Conservation (phyloP, 257 asterid species). For the Solanum sitiens region DNA sequence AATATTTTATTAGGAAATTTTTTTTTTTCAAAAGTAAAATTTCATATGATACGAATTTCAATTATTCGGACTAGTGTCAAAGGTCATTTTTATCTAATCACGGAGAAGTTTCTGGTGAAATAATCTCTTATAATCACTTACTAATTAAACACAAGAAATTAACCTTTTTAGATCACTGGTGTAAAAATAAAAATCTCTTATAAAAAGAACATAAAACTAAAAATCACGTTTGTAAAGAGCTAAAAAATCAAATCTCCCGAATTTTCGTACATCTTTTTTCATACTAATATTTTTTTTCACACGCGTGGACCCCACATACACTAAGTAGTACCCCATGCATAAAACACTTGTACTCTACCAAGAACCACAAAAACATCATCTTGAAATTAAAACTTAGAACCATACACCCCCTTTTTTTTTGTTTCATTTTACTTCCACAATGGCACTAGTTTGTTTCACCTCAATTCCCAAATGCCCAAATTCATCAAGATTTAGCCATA, state of each 20-base stretch:
- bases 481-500: not conserved
- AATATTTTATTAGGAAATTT: no score
- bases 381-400: not conserved
- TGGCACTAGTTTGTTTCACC: conserved; percentile 25
- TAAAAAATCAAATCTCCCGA: not conserved
- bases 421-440: not conserved
- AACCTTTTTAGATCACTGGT: accelerated
- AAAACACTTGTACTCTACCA: not conserved
- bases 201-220: not conserved
- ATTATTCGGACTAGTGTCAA: accelerated
- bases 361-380: conserved; percentile 12
- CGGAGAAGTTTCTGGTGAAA: accelerated
- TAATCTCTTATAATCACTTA: not conserved
- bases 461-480: conserved; percentile 11
- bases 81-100: not conserved
- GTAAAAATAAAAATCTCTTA: accelerated
- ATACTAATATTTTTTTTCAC: not conserved
- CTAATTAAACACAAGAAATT: not conserved
- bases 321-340: not conserved
- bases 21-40: not conserved
- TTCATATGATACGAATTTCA: accelerated
- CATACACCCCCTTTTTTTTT: not conserved
- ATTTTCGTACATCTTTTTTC: not conserved
- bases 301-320: not conserved
- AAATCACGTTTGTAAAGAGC: accelerated